These are phyloP conservation scores for Mycosphaerelloides madeirae DNA, from an alignment of 2,329 filamentous ascomycete species.

Conservation along the genomic window DNA sequence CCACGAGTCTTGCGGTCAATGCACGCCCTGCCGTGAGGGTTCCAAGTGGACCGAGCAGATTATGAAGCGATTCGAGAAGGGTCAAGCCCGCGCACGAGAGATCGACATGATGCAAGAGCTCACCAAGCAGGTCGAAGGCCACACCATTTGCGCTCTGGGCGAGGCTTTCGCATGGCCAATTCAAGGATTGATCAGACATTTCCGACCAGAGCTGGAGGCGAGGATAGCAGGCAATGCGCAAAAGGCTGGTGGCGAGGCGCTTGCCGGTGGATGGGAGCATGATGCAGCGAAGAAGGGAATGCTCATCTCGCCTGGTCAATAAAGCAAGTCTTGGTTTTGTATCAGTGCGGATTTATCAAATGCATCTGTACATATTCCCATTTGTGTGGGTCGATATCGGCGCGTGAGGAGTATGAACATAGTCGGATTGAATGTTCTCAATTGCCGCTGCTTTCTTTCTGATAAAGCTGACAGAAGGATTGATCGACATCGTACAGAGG, in stretches of 20 bases:
- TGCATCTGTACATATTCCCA: too few relatives aligned
- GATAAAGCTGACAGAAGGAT: too few relatives aligned
- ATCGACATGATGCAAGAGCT: slow-evolving; percentile 99
- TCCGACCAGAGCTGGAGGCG: slow-evolving; percentile 90
- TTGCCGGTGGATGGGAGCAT: slow-evolving; percentile 85
- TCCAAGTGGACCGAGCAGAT: slow-evolving; percentile 99
- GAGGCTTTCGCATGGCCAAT: slow-evolving; percentile 99
- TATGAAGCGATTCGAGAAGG: slow-evolving; percentile 93
- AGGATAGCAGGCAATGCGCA: slow-evolving; percentile 77
- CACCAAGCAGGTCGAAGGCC: slow-evolving; percentile 98
- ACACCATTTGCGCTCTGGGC: slow-evolving; percentile 96
- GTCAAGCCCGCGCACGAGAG: slow-evolving; percentile 80
- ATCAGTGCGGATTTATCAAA: too few relatives aligned
- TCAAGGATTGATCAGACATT: slow-evolving; percentile 96
- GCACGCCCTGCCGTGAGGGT: slow-evolving; percentile 97
- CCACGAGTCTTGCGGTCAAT: slow-evolving; percentile 97
- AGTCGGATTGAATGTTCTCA: too few relatives aligned
- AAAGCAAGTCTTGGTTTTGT: slow-evolving; percentile 29
- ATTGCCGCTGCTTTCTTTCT: too few relatives aligned
- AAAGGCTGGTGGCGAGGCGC: slow-evolving; percentile 65
- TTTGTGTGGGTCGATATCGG: too few relatives aligned
- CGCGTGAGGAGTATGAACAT: too few relatives aligned
- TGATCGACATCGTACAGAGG: too few relatives aligned
- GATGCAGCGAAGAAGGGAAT: slow-evolving; percentile 71
- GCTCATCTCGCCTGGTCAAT: slow-evolving; percentile 86